A percentile compares a stretch with the other conserved stretches of the same genome.
Evolutionary conservation across 2,329 filamentous ascomycete genomes (phyloP).

Genomic region (Aspergillus sp.): DNA sequence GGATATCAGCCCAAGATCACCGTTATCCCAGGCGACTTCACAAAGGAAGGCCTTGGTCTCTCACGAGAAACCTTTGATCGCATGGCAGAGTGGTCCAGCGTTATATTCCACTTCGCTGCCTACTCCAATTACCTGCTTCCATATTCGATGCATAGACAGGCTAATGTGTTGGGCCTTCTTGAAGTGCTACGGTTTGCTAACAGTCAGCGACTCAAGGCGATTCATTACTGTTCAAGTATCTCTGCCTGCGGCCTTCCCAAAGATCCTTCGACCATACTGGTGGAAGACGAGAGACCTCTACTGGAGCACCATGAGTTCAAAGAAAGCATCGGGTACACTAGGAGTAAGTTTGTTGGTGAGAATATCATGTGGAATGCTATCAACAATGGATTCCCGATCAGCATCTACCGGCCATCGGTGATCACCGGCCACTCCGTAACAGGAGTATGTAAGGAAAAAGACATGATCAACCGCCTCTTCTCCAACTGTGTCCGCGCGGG

Average conservation of each 20-base stretch:
- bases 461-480: slow-evolving; percentile 17
- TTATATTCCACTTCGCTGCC: slow-evolving; percentile 13
- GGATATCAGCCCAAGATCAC: slow-evolving; percentile 5
- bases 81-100: slow-evolving; percentile 10
- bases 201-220: slow-evolving; percentile 10
- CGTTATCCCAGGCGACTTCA: slow-evolving; percentile 5
- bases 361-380: slow-evolving; percentile 16
- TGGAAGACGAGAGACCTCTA: slow-evolving; percentile 9
- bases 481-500: slow-evolving; percentile 12
- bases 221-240: slow-evolving; percentile 19
- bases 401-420: slow-evolving; percentile 18
- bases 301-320: background rate
- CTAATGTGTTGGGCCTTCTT: slow-evolving; percentile 8
- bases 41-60: slow-evolving; percentile 2
- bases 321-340: slow-evolving; percentile 15
- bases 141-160: slow-evolving; percentile 8
- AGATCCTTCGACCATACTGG: background rate
- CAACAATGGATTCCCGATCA: slow-evolving; percentile 14
- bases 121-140: slow-evolving; percentile 12
- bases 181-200: slow-evolving; percentile 11
- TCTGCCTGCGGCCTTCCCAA: slow-evolving; percentile 13
- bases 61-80: background rate
- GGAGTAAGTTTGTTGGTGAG: slow-evolving; percentile 21
- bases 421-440: slow-evolving; percentile 16
- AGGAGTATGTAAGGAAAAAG: slow-evolving; percentile 14